Conservation (phyloP, 345 rosid genomes). For the Eutrema heterophyllum region DNA sequence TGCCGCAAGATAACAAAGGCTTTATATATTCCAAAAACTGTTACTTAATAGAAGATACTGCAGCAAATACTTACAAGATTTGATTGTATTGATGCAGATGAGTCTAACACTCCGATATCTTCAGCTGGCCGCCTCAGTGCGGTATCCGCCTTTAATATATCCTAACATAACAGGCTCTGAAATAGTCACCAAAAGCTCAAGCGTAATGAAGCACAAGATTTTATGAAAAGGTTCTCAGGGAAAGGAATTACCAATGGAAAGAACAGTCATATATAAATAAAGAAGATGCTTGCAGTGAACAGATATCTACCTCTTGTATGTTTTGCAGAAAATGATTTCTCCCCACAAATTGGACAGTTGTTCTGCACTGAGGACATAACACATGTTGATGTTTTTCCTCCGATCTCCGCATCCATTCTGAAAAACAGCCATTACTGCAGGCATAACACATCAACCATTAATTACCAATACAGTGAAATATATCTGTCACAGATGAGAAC, state of each 20-base stretch:
- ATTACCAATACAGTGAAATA: slow-evolving; percentile 7
- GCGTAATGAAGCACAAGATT: background rate
- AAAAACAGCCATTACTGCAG: slow-evolving; percentile 92
- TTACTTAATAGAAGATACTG: background rate
- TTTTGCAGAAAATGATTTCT: slow-evolving; percentile 73
- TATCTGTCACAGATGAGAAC: background rate
- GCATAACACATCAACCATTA: slow-evolving; percentile 24
- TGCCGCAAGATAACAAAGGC: background rate
- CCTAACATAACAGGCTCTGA: slow-evolving; percentile 41
- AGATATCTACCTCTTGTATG: slow-evolving; percentile 63
- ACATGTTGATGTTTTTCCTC: slow-evolving; percentile 58
- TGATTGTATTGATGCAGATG: slow-evolving; percentile 65
- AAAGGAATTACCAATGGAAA: background rate
- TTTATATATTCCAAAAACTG: background rate
- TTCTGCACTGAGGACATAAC: slow-evolving; percentile 92
- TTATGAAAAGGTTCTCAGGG: background rate
- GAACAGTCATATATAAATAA: background rate
- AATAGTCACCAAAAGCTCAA: slow-evolving; percentile 14
- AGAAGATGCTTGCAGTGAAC: slow-evolving; percentile 5
- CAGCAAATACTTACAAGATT: slow-evolving; percentile 56
- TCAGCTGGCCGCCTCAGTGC: slow-evolving; percentile 63
- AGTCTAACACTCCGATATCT: slow-evolving; percentile 62
- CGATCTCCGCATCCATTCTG: slow-evolving; percentile 88
- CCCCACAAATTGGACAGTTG: slow-evolving; percentile 73
- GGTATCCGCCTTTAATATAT: slow-evolving; percentile 58